A percentile compares a stretch with the other conserved stretches of the same genome.
Evolutionary conservation across 352 stramenopile species (phyloP).

Genomic region (Pythium rishiriense): DNA sequence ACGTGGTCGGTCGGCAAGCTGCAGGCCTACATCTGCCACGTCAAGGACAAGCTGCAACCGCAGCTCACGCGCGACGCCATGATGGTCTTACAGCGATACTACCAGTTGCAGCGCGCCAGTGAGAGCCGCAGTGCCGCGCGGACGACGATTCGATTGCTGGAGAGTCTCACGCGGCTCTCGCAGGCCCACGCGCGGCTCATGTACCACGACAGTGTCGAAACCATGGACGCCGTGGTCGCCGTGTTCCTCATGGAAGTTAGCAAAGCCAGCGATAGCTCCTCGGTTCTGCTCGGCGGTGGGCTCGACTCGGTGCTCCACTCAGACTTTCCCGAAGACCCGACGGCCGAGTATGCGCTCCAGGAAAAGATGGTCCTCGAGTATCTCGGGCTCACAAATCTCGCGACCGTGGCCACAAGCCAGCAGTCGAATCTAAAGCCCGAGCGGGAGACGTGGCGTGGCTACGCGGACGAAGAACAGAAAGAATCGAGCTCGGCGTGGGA

Average conservation of each 20-base stretch:
- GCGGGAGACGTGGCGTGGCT: background rate
- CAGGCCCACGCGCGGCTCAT: constrained; percentile 91
- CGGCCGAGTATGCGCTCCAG: constrained; percentile 62
- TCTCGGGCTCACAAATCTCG: constrained; percentile 57
- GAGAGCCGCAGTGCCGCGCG: constrained; percentile 66
- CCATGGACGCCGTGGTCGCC: constrained; percentile 77
- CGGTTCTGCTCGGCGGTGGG: constrained; percentile 51
- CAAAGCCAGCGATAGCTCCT: constrained; percentile 63
- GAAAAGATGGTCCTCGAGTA: constrained; percentile 73
- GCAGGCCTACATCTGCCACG: constrained; percentile 91
- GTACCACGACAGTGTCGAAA: constrained; percentile 61
- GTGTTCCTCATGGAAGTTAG: constrained; percentile 82
- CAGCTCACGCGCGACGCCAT: constrained; percentile 79
- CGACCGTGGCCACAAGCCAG: constrained; percentile 28
- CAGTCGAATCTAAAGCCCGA: background rate
- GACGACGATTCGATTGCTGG: constrained; percentile 94
- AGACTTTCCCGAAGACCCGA: constrained; percentile 61
- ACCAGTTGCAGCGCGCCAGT: constrained; percentile 73
- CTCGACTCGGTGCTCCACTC: constrained; percentile 70
- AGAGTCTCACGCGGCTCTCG: constrained; percentile 92
- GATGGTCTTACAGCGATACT: constrained; percentile 90
- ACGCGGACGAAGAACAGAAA: constrained; percentile 9
- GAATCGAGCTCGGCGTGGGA: constrained; percentile 1
- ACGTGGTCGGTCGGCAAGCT: constrained; percentile 90
- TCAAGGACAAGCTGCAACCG: constrained; percentile 89